These are phyloP conservation scores for Monilinia fructigena DNA, from an alignment of 2,329 filamentous ascomycete species.

Conservation along the genomic window DNA sequence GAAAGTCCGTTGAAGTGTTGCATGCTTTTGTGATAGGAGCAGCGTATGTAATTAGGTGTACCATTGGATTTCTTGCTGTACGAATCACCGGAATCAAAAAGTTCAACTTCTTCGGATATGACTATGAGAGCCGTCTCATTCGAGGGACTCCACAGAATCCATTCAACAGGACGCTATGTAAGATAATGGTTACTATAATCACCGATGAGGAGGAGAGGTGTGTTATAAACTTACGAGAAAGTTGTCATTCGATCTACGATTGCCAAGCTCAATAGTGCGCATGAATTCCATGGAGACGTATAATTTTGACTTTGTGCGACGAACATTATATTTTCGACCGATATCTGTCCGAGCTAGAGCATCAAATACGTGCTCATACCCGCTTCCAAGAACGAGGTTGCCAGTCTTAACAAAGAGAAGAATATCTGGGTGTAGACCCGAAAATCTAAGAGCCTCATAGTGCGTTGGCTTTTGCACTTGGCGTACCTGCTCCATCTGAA, in stretches of 20 bases:
- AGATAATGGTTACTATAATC: background rate
- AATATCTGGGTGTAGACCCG: constrained; percentile 50
- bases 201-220: too few relatives aligned
- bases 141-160: constrained; percentile 56
- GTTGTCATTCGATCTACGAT: constrained; percentile 43
- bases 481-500: constrained; percentile 47
- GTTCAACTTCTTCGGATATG: constrained; percentile 62
- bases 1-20: constrained; percentile 54
- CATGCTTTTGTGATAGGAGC: constrained; percentile 61
- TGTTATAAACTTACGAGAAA: constrained; percentile 39
- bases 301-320: constrained; percentile 37
- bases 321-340: constrained; percentile 39
- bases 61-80: constrained; percentile 22
- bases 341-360: constrained; percentile 44
- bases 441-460: constrained; percentile 44
- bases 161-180: constrained; percentile 53
- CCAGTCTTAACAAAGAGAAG: constrained; percentile 49
- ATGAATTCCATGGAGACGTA: constrained; percentile 50
- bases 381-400: constrained; percentile 41
- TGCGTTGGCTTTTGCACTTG: constrained; percentile 46
- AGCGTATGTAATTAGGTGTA: constrained; percentile 56
- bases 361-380: constrained; percentile 45
- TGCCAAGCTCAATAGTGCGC: constrained; percentile 44
- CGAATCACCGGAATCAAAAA: constrained; percentile 49
- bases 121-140: constrained; percentile 54